These are phyloP conservation scores for Globisporangium splendens DNA, from an alignment of 352 stramenopile species.

Conservation along the genomic window DNA sequence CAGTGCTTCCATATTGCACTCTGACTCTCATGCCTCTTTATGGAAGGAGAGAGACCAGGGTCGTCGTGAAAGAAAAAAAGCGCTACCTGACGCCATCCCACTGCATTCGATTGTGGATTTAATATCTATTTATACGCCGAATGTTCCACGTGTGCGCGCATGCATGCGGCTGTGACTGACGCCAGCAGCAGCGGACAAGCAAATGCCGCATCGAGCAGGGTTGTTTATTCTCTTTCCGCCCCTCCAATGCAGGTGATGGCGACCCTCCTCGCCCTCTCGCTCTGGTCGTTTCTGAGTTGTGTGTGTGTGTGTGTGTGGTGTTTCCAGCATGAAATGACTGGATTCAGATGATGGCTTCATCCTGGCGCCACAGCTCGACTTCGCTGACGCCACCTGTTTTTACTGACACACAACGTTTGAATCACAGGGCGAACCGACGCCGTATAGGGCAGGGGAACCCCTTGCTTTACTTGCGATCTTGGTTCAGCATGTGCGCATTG, in stretches of 20 bases:
- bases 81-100: too few species aligned
- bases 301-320: too few species aligned
- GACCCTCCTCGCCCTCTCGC: neutral
- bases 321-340: too few species aligned
- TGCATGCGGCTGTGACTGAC: neutral
- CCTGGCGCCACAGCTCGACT: conserved; percentile 10
- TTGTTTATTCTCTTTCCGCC: neutral
- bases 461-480: neutral
- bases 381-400: conserved; percentile 14
- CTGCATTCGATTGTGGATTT: neutral
- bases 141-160: neutral
- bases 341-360: conserved; percentile 6
- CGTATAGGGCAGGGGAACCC: neutral
- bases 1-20: neutral
- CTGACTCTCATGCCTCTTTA: neutral
- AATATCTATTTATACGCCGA: neutral
- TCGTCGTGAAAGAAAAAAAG: conserved; percentile 16
- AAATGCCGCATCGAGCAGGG: neutral
- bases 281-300: neutral
- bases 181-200: neutral
- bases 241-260: neutral
- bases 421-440: conserved; percentile 2
- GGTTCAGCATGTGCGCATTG: too few species aligned
- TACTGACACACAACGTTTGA: neutral
- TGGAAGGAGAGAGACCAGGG: neutral